A percentile compares a stretch with the other conserved stretches of the same genome.
Evolutionary conservation across 495 filamentous ascomycete species (phyloP).

Genomic region (Tuber borchii): DNA sequence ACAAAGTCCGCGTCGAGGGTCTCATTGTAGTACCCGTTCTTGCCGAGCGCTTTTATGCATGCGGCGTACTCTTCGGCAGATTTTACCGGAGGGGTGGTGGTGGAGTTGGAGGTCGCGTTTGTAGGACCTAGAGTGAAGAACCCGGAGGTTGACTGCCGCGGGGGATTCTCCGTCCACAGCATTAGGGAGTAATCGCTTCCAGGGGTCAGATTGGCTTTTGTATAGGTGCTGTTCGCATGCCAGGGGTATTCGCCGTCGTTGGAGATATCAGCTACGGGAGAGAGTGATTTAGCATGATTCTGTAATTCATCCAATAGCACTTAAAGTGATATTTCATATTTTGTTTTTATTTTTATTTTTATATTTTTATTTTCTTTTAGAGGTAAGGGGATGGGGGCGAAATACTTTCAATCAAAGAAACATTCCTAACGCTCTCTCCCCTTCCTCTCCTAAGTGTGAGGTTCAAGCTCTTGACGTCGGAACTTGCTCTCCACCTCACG

Average conservation of each 20-base stretch:
- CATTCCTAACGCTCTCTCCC: constrained; percentile 24
- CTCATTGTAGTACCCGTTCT: constrained; percentile 38
- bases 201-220: constrained; percentile 16
- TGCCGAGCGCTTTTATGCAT: constrained; percentile 24
- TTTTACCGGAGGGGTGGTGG: not conserved
- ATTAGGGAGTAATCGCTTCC: constrained; percentile 39
- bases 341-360: not conserved
- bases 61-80: not conserved
- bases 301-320: not conserved
- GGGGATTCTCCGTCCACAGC: constrained; percentile 35
- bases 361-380: not conserved
- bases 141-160: constrained; percentile 33
- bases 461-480: constrained; percentile 28
- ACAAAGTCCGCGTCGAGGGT: constrained; percentile 26
- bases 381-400: not conserved
- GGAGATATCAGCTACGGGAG: constrained; percentile 18
- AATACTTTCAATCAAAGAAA: constrained; percentile 33
- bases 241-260: constrained; percentile 39
- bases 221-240: constrained; percentile 31
- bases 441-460: constrained; percentile 32
- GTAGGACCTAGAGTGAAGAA: constrained; percentile 28
- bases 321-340: not conserved
- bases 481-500: constrained; percentile 26
- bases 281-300: constrained; percentile 6
- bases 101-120: constrained; percentile 2